Percentiles rank a stretch among this genome's conserved stretches.
These are phyloP conservation scores for Cystobasidium onofrii DNA, from an alignment of 768 basidiomycete species.

Conservation along the genomic window DNA sequence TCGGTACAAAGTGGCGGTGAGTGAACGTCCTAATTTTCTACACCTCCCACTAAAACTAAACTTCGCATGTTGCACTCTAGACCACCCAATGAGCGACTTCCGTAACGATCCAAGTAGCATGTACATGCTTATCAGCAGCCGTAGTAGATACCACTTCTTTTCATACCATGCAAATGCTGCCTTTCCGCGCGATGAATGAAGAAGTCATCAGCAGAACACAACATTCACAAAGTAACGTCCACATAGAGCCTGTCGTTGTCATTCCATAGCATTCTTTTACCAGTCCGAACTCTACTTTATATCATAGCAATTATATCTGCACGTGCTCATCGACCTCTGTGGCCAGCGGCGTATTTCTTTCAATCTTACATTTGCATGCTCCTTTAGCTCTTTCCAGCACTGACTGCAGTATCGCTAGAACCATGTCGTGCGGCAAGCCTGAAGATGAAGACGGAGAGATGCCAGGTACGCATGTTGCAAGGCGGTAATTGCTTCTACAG, in stretches of 20 bases:
- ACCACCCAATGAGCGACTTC: conserved; percentile 7
- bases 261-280: too few relatives aligned
- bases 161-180: neutral
- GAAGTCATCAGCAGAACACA: too few relatives aligned
- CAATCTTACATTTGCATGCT: too few relatives aligned
- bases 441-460: conserved; percentile 21
- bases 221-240: too few relatives aligned
- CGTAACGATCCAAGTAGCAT: neutral
- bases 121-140: neutral
- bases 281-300: too few relatives aligned
- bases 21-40: neutral
- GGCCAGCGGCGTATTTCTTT: too few relatives aligned
- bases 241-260: too few relatives aligned
- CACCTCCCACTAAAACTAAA: neutral
- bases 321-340: too few relatives aligned
- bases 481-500: neutral
- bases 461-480: neutral
- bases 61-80: neutral
- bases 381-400: neutral
- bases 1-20: conserved; percentile 48
- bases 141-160: neutral
- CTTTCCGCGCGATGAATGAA: too few relatives aligned
- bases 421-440: conserved; percentile 21
- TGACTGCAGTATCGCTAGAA: neutral
- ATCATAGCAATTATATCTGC: too few relatives aligned